Evolutionary conservation across 2,329 filamentous ascomycete genomes (phyloP).

Genomic region (Sclerotinia subarctica): DNA sequence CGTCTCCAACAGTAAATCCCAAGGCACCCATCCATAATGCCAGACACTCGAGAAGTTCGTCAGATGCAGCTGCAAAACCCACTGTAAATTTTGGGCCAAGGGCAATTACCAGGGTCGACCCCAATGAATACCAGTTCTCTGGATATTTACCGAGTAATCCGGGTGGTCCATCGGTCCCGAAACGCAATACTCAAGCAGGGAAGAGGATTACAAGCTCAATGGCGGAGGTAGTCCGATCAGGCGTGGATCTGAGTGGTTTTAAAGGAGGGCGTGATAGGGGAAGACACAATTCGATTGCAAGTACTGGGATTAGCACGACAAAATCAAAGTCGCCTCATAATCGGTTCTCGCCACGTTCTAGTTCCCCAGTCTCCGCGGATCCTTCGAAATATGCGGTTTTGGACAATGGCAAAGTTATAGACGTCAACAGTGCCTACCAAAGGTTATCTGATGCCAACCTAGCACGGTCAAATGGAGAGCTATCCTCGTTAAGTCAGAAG

Average conservation of each 20-base stretch:
- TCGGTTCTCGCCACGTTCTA: constrained; percentile 34
- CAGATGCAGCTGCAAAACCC: constrained; percentile 50
- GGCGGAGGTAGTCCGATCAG: constrained; percentile 51
- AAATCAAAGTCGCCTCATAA: constrained; percentile 38
- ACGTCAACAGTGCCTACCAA: constrained; percentile 67
- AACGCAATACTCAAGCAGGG: constrained; percentile 50
- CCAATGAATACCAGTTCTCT: constrained; percentile 59
- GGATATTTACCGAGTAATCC: constrained; percentile 53
- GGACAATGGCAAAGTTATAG: constrained; percentile 59
- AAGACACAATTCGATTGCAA: constrained; percentile 31
- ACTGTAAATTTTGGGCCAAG: constrained; percentile 46
- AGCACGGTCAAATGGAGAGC: constrained; percentile 57
- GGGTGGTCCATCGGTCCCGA: constrained; percentile 44
- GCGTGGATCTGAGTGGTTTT: constrained; percentile 49
- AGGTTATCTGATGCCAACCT: constrained; percentile 70
- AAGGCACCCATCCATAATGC: constrained; percentile 37
- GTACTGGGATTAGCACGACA: constrained; percentile 25
- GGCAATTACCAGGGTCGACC: constrained; percentile 40
- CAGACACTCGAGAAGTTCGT: constrained; percentile 47
- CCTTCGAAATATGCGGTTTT: constrained; percentile 47
- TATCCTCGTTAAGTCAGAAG: constrained; percentile 47
- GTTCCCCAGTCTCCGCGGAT: constrained; percentile 33
- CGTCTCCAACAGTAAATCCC: constrained; percentile 46
- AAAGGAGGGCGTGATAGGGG: constrained; percentile 31
- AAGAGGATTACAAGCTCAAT: constrained; percentile 45